Evolutionary conservation across 345 rosid species (phyloP).

Genomic region (Heritiera littoralis): DNA sequence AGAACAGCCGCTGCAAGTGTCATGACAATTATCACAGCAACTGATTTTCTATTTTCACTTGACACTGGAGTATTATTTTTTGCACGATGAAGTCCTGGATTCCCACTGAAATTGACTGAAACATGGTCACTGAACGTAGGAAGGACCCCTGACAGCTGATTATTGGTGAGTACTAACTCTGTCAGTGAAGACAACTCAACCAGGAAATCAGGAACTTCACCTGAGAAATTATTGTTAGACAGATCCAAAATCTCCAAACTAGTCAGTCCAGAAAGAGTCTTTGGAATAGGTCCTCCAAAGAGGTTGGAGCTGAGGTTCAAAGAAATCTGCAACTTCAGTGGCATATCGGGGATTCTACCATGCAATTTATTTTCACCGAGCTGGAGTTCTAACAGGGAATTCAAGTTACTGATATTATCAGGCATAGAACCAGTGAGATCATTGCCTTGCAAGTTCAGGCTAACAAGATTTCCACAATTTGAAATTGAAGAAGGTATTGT

Average conservation of each 20-base stretch:
- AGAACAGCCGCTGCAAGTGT: slow-evolving; percentile 42
- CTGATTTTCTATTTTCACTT: slow-evolving; percentile 30
- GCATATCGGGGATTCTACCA: slow-evolving; percentile 65
- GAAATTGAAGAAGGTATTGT: slow-evolving; percentile 58
- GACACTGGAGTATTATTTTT: not conserved
- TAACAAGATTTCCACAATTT: slow-evolving; percentile 36
- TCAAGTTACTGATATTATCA: slow-evolving; percentile 30
- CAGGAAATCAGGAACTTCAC: slow-evolving; percentile 45
- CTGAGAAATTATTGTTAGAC: slow-evolving; percentile 59
- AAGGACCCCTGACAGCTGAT: slow-evolving; percentile 50
- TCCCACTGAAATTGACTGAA: slow-evolving; percentile 38
- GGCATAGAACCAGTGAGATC: slow-evolving; percentile 63
- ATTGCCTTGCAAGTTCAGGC: slow-evolving; percentile 58
- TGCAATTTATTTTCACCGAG: slow-evolving; percentile 61
- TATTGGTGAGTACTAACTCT: slow-evolving; percentile 56
- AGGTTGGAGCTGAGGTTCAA: slow-evolving; percentile 73
- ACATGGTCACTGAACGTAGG: slow-evolving; percentile 39
- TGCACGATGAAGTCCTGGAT: slow-evolving; percentile 26
- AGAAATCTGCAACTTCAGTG: slow-evolving; percentile 56
- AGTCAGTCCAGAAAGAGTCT: slow-evolving; percentile 29
- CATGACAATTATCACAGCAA: slow-evolving; percentile 34
- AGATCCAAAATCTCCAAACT: slow-evolving; percentile 77
- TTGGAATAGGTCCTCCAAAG: slow-evolving; percentile 56
- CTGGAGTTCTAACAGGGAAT: slow-evolving; percentile 57
- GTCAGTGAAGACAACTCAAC: slow-evolving; percentile 36